Percentiles rank a stretch among this genome's conserved stretches.
Evolutionary conservation across 2,329 filamentous ascomycete genomes (phyloP).

Genomic region (Helotiales sp.): DNA sequence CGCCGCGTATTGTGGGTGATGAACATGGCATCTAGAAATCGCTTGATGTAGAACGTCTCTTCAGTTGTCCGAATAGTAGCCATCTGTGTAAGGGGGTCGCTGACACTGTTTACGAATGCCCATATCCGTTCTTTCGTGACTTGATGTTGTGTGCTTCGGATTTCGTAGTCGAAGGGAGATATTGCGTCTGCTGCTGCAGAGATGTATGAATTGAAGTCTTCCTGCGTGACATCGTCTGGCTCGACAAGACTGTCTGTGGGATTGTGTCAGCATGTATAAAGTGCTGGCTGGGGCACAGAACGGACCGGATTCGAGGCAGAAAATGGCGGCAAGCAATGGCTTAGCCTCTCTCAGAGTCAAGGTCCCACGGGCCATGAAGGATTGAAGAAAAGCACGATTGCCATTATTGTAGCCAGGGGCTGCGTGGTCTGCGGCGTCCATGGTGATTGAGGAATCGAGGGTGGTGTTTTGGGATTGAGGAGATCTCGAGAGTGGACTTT

Average conservation of each 20-base stretch:
- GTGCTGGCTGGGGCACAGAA: neutral
- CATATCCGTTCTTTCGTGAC: conserved; percentile 69
- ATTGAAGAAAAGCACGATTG: conserved; percentile 90
- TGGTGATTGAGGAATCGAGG: neutral
- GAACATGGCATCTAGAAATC: conserved; percentile 90
- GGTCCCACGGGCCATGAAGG: conserved; percentile 77
- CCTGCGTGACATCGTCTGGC: conserved; percentile 68
- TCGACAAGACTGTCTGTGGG: conserved; percentile 52
- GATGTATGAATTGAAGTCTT: conserved; percentile 72
- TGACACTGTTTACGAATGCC: conserved; percentile 86
- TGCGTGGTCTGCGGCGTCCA: conserved; percentile 13
- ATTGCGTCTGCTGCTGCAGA: conserved; percentile 72
- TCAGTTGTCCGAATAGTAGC: conserved; percentile 81
- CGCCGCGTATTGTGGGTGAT: conserved; percentile 80
- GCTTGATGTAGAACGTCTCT: conserved; percentile 88
- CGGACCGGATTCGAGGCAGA: conserved; percentile 53
- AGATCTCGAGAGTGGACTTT: neutral
- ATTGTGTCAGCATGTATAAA: conserved; percentile 2
- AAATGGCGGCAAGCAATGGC: conserved; percentile 76
- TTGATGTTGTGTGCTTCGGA: conserved; percentile 77
- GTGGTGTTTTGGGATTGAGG: neutral
- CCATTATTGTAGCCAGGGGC: conserved; percentile 51
- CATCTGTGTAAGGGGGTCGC: conserved; percentile 83
- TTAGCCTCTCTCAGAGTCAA: conserved; percentile 77
- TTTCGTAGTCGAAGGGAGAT: conserved; percentile 84